Percentiles rank a stretch among this genome's conserved stretches.
Conservation (phyloP, 768 basidiomycete species). For the Sporobolomyces pararoseus region DNA sequence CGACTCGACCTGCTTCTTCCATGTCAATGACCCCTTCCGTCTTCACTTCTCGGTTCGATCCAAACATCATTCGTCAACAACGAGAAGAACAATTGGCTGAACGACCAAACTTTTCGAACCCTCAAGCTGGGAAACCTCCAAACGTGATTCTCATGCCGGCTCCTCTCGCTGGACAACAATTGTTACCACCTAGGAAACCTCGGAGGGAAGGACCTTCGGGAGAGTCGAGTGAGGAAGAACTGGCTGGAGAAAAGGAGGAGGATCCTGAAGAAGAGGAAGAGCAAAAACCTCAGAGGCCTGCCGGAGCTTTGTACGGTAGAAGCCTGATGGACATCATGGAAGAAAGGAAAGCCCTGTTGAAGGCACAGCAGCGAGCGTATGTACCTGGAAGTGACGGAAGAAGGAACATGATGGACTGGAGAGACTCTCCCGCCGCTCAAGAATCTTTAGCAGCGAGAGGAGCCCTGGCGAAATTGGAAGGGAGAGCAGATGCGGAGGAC, state of each 20-base stretch:
- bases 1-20: neutral
- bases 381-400: slow-evolving; percentile 30
- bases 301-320: slow-evolving; percentile 39
- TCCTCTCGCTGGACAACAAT: slow-evolving; percentile 22
- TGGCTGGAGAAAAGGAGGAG: neutral
- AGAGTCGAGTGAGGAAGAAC: neutral
- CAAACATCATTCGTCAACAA: slow-evolving; percentile 22
- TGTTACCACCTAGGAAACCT: neutral
- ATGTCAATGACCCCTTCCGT: slow-evolving; percentile 13
- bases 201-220: slow-evolving; percentile 27
- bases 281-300: slow-evolving; percentile 13
- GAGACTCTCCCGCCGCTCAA: neutral
- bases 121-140: slow-evolving; percentile 31
- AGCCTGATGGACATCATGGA: slow-evolving; percentile 39
- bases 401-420: slow-evolving; percentile 34
- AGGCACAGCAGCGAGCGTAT: slow-evolving; percentile 23
- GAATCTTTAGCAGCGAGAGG: neutral
- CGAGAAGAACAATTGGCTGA: slow-evolving; percentile 24
- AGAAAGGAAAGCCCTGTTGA: slow-evolving; percentile 21
- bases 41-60: slow-evolving; percentile 39
- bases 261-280: slow-evolving; percentile 1
- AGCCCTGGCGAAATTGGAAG: slow-evolving; percentile 22
- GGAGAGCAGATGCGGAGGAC: neutral
- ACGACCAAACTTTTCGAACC: slow-evolving; percentile 26
- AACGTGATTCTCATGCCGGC: slow-evolving; percentile 36